These are phyloP conservation scores for Sporisorium exsertum DNA, from an alignment of 1,284 basidiomycete species.

Conservation along the genomic window DNA sequence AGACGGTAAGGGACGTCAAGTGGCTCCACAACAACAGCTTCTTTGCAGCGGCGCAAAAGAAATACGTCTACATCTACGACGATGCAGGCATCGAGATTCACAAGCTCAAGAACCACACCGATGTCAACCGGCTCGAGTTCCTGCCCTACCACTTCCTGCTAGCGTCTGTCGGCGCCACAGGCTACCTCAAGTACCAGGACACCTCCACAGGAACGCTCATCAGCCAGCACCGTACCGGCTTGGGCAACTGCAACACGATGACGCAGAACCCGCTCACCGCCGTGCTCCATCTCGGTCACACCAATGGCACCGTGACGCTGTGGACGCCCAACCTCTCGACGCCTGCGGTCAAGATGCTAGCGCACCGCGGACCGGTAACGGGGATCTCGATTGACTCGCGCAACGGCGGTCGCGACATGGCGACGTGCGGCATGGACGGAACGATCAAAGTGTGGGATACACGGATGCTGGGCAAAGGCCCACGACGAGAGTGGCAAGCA, in stretches of 20 bases:
- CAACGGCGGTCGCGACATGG: slow-evolving; percentile 85
- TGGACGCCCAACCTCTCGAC: slow-evolving; percentile 95
- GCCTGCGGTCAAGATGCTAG: slow-evolving; percentile 89
- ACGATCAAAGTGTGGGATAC: slow-evolving; percentile 94
- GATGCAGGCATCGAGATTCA: slow-evolving; percentile 90
- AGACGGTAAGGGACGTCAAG: slow-evolving; percentile 90
- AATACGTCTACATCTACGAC: slow-evolving; percentile 97
- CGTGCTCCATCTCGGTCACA: slow-evolving; percentile 90
- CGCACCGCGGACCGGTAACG: slow-evolving; percentile 88
- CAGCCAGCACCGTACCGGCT: slow-evolving; percentile 78
- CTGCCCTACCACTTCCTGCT: slow-evolving; percentile 96
- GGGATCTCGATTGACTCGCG: slow-evolving; percentile 83
- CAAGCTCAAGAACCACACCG: slow-evolving; percentile 78
- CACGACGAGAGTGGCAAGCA: slow-evolving; percentile 82
- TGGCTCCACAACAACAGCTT: slow-evolving; percentile 93
- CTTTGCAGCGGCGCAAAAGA: slow-evolving; percentile 95
- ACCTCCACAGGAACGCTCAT: slow-evolving; percentile 91
- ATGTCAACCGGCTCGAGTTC: slow-evolving; percentile 90
- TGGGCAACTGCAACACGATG: slow-evolving; percentile 85
- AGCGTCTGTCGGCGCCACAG: slow-evolving; percentile 84
- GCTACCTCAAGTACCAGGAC: slow-evolving; percentile 96
- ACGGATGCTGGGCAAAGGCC: slow-evolving; percentile 86
- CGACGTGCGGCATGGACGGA: slow-evolving; percentile 88
- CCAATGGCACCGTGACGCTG: slow-evolving; percentile 82
- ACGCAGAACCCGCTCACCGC: slow-evolving; percentile 89